Evolutionary conservation across 306 rosid genomes (phyloP), one percentile per base, ranked within the genome.

Genomic region (Dalbergia oliveri): DNA sequence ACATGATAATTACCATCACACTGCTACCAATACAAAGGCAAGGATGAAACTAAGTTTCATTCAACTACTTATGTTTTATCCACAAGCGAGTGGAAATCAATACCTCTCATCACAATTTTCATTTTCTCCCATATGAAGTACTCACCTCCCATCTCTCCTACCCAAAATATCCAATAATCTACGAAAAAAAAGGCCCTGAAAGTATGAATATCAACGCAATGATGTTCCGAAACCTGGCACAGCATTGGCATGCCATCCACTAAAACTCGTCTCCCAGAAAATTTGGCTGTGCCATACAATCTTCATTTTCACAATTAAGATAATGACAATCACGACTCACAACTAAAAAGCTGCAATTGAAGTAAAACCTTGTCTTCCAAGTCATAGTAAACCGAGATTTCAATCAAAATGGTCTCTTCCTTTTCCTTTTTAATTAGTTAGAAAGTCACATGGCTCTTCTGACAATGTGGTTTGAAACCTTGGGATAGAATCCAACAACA

Each of bases 401-500:
- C 59, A 45, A 50, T 51, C 53, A 73, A 54, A 73, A 66, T 49
- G 54, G 64, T 9, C 66, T 18, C 18, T 26, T 35, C 39, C 0
- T 10, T 62, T 33, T 49, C 3, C 5, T 62, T 43, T 37, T 18
- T 51, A 11, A 69, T 15, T 66, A 41, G 53, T 58, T 79, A 49
- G 12, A 67, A 66, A 4, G 34, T 71, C 82, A 80, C 74, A 62
- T 75, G 71, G 33, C 51, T 23, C 73, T 65, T 71, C 73, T 78
- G 31, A 23, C 56, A 58, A 34, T 51, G 21, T 14, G 54, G 15
- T 54, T 69, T 37, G 77, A 79, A 75, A 86, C 58, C 89, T 86
- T 86, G 19, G 77, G 65, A 80, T 15, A 76, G 87, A 86, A 80
- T 71, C 78, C 77, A 86, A 70, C 82, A 53, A 60, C 71, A 11